Percentiles rank a stretch among this genome's conserved stretches.
Conservation (phyloP, 352 stramenopile species). For the Saprolegnia parasitica region DNA sequence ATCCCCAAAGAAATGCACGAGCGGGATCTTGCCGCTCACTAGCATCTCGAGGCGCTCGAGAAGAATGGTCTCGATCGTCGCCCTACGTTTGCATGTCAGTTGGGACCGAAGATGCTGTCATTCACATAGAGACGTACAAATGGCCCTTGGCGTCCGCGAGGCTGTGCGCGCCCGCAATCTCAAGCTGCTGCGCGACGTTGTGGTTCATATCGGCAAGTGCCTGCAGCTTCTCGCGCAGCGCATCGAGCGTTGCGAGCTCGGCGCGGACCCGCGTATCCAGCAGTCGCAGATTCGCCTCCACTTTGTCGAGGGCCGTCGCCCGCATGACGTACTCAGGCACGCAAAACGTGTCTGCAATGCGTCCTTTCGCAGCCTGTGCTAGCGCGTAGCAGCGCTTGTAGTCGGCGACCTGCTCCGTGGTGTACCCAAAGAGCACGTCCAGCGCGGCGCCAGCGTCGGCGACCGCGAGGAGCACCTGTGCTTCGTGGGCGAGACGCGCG, state of each 20-base stretch:
- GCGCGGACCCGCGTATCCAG: background rate
- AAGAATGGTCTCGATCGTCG: conserved; percentile 8
- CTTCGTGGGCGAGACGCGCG: background rate
- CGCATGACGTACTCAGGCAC: conserved; percentile 12
- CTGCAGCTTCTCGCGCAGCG: background rate
- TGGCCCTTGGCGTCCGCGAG: background rate
- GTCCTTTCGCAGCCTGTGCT: background rate
- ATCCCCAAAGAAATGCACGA: background rate
- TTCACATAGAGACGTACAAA: too few species aligned
- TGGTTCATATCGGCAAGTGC: conserved; percentile 3
- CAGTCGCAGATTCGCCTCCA: conserved; percentile 8
- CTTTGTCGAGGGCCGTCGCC: background rate
- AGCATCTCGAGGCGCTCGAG: conserved; percentile 8
- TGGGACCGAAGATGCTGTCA: background rate
- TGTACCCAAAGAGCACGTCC: conserved; percentile 14
- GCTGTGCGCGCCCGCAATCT: background rate
- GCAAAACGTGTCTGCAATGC: background rate
- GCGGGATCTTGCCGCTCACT: background rate
- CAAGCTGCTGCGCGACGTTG: conserved; percentile 13
- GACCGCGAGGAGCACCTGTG: background rate
- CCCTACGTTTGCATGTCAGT: conserved; percentile 6
- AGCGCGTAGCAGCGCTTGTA: conserved; percentile 18
- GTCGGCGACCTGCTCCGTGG: conserved; percentile 14
- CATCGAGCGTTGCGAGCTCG: background rate
- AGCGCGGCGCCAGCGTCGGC: conserved; percentile 10